Conservation (phyloP, 140 eudicot genomes). For the Cichorium intybus region DNA sequence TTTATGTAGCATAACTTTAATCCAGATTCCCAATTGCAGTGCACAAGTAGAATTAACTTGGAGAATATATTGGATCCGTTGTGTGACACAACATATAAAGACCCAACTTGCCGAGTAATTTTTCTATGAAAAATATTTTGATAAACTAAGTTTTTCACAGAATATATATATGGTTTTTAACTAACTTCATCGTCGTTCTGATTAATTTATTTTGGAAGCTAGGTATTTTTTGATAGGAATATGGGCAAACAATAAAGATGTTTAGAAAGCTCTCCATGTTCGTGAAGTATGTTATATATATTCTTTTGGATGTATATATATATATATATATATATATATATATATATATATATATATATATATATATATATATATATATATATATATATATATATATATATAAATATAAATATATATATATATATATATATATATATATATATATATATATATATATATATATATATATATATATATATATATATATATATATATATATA, state of each 20-base stretch:
- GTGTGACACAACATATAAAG: constrained; percentile 9
- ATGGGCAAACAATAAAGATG: constrained; percentile 23
- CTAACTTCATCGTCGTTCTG: background rate
- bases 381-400: no score
- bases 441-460: no score
- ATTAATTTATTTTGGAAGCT: constrained; percentile 4
- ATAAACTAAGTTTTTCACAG: background rate
- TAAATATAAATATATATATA: no score
- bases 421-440: no score
- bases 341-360: no score
- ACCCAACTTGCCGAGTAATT: constrained; percentile 19
- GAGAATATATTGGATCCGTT: constrained; percentile 16
- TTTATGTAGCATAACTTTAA: background rate
- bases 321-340: no score
- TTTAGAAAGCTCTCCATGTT: constrained; percentile 25
- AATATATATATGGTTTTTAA: background rate
- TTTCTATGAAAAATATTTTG: background rate
- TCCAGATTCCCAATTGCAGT: constrained; percentile 11
- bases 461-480: no score
- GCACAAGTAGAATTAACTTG: constrained; percentile 15
- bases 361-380: no score
- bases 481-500: no score
- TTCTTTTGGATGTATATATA: no score
- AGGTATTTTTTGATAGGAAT: background rate
- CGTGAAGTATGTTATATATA: constrained; percentile 14